Evolutionary conservation across 805 yeast genomes (phyloP), one percentile per base, ranked within the genome.

Genomic region (Yamadazyma sp.): DNA sequence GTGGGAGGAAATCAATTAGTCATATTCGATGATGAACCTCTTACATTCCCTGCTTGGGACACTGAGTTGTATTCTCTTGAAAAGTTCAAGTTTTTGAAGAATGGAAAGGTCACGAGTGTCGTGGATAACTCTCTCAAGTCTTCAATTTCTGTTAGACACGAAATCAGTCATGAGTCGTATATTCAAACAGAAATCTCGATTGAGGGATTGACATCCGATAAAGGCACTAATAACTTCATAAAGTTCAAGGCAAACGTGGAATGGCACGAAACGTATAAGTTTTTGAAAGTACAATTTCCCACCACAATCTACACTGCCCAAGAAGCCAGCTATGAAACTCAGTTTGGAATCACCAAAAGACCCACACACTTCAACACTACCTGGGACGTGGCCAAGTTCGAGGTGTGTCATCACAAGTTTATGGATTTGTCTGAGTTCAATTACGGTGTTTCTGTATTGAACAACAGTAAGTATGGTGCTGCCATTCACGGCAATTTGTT

Each of bases 351-450:
- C 31, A 91, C 95, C 5, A 80, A 77, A 52, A 78, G 98, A 48
- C 95, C 98, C 32, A 91, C 98, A 0, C 97, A 91, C 61, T 91
- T 71, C 66, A 93, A 91, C 58, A 91, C 99, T 0, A 70, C 87
- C 1, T 91, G 98, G 98, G 99, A 91, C 54, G 83, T 84, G 22
- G 98, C 98, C 41, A 90, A 89, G 59, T 91, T 91, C 60, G 99
- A 91, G 62, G 96, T 89, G 8, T 86, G 96, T 54, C 88, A 84
- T 53, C 99, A 93, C 60, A 86, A 86, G 55, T 91, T 87, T 64
- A 91, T 95, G 50, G 99, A 91, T 57, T 80, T 85, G 51, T 84
- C 95, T 17, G 98, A 88, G 53, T 77, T 70, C 59, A 77, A 75
- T 44, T 90, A 87, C 54, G 99, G 99, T 55, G 95, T 89, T 9